A percentile compares a stretch with the other conserved stretches of the same genome.
These are phyloP conservation scores for Alternaria consortialis DNA, from an alignment of 2,329 filamentous ascomycete genomes.

Conservation along the genomic window DNA sequence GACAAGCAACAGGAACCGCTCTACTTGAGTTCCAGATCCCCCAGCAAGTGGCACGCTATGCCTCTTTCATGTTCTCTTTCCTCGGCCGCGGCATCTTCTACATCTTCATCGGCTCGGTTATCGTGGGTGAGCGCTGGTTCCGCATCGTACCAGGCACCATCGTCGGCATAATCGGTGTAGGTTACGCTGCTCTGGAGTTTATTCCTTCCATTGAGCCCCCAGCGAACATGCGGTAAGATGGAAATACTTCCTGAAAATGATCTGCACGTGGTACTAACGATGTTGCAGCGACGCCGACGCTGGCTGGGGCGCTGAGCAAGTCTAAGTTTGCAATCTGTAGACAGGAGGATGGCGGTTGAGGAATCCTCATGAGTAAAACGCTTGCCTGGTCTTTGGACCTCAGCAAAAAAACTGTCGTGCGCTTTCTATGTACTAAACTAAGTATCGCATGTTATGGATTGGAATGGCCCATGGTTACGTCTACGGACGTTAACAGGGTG, in stretches of 20 bases:
- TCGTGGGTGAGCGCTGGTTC: conserved; percentile 73
- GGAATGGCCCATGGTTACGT: conserved; percentile 6
- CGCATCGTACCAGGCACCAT: conserved; percentile 80
- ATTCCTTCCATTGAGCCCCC: conserved; percentile 63
- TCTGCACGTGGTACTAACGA: conserved; percentile 16
- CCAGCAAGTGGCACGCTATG: conserved; percentile 90
- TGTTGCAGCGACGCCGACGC: conserved; percentile 58
- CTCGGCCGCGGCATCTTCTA: conserved; percentile 96
- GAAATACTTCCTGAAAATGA: background rate
- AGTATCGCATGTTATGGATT: conserved; percentile 16
- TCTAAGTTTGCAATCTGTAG: conserved; percentile 46
- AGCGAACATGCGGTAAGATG: conserved; percentile 60
- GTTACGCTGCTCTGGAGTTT: conserved; percentile 67
- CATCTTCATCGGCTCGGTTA: conserved; percentile 89
- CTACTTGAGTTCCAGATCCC: conserved; percentile 88
- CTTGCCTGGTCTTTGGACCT: conserved; percentile 13
- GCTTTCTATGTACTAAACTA: conserved; percentile 26
- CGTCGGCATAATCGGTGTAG: conserved; percentile 79
- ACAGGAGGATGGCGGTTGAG: conserved; percentile 39
- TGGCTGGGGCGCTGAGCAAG: conserved; percentile 63
- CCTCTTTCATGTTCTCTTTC: conserved; percentile 98
- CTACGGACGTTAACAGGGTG: background rate
- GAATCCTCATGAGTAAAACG: conserved; percentile 27
- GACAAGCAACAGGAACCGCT: conserved; percentile 66
- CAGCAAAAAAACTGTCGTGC: conserved; percentile 5